Evolutionary conservation across 2,329 filamentous ascomycete genomes (phyloP).

Genomic region (Camptophora hylomeconis): DNA sequence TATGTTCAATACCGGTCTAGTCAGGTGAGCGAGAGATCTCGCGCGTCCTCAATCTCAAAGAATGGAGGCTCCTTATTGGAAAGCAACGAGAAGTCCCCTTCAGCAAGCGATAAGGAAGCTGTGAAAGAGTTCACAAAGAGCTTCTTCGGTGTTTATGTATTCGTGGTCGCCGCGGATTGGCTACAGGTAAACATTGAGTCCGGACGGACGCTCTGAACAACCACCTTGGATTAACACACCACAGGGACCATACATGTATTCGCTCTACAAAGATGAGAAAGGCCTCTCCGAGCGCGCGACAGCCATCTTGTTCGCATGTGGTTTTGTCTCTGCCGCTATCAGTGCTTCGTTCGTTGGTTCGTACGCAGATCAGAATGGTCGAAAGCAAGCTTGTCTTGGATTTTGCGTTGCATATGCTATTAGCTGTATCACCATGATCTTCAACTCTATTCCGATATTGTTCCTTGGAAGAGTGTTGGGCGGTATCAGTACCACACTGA

Average conservation of each 20-base stretch:
- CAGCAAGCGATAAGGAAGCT: neutral
- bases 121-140: slow-evolving; percentile 2
- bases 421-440: slow-evolving; percentile 19
- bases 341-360: slow-evolving; percentile 29
- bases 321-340: slow-evolving; percentile 37
- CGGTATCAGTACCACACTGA: slow-evolving; percentile 42
- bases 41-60: neutral
- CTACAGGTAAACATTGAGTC: slow-evolving; percentile 17
- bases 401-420: slow-evolving; percentile 1
- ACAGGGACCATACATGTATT: slow-evolving; percentile 33
- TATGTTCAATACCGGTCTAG: too few species aligned
- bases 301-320: slow-evolving; percentile 33
- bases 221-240: neutral
- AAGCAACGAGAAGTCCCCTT: neutral
- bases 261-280: slow-evolving; percentile 40
- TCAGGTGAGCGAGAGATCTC: neutral
- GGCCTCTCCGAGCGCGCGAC: slow-evolving; percentile 31
- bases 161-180: slow-evolving; percentile 7
- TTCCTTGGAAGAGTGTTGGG: slow-evolving; percentile 42
- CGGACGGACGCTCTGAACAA: neutral
- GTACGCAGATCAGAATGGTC: slow-evolving; percentile 4
- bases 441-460: slow-evolving; percentile 31
- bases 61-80: neutral
- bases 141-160: slow-evolving; percentile 6
- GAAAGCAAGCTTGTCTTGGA: slow-evolving; percentile 4